Evolutionary conservation across 164 flowering plant species (phyloP).

Genomic region (Annona squamosa): DNA sequence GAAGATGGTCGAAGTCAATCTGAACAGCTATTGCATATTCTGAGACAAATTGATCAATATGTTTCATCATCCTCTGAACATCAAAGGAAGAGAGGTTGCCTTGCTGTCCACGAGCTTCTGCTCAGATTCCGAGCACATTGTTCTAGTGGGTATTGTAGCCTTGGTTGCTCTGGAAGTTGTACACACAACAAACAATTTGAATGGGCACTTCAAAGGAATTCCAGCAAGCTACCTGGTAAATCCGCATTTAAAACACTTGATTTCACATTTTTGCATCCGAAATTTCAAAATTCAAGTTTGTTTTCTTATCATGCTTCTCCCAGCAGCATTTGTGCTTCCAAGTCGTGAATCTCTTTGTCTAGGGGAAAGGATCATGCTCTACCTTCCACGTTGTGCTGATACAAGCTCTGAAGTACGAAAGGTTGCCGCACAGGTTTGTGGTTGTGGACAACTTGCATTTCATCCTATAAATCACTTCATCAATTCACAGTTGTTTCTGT

Average conservation of each 20-base stretch:
- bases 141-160: constrained; percentile 64
- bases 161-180: constrained; percentile 81
- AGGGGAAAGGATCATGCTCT: constrained; percentile 79
- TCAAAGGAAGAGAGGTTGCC: constrained; percentile 86
- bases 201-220: constrained; percentile 42
- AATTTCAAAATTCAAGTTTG: neutral
- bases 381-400: constrained; percentile 99
- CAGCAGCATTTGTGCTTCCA: constrained; percentile 83
- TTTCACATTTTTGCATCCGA: neutral
- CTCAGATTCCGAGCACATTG: constrained; percentile 74
- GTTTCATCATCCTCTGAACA: constrained; percentile 76
- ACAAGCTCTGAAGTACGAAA: constrained; percentile 82
- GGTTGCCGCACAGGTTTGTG: constrained; percentile 71
- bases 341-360: constrained; percentile 76
- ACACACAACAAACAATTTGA: constrained; percentile 55
- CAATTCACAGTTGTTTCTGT: neutral
- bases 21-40: constrained; percentile 75
- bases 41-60: constrained; percentile 82
- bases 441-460: neutral
- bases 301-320: constrained; percentile 5
- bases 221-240: constrained; percentile 68
- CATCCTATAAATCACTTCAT: neutral
- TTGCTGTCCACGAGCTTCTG: constrained; percentile 78
- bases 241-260: neutral
- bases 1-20: constrained; percentile 97